phyloP scores from a whole-genome alignment of 345 rosid species.

The Rhodomyrtus tomentosa region DNA sequence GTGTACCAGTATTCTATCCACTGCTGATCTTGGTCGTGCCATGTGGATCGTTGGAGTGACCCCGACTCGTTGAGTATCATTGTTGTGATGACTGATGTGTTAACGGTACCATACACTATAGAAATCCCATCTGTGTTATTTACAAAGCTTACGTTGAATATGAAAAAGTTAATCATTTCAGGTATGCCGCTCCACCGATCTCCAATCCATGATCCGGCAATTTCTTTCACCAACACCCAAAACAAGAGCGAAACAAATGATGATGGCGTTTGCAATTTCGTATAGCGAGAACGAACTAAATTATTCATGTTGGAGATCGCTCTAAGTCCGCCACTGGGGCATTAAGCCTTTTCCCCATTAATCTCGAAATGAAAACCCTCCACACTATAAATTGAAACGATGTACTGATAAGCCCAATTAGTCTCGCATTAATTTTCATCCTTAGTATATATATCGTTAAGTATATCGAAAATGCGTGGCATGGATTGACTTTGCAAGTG shows the following conservation, averaged over 20 bases:
- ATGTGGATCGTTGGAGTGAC: conserved; percentile 15
- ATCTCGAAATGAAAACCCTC: background rate
- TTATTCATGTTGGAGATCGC: background rate
- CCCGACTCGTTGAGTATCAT: conserved; percentile 44
- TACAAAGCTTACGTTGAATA: conserved; percentile 24
- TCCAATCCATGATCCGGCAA: conserved; percentile 58
- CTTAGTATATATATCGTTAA: background rate
- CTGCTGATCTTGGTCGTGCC: conserved; percentile 19
- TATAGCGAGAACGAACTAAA: background rate
- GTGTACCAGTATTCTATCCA: conserved; percentile 34
- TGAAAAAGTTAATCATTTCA: conserved; percentile 20
- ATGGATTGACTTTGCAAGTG: too few relatives aligned
- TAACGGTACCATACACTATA: conserved; percentile 6
- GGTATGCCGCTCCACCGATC: conserved; percentile 56
- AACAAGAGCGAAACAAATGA: too few relatives aligned
- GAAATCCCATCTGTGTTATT: conserved; percentile 20
- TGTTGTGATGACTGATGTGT: conserved; percentile 24
- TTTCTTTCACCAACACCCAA: too few relatives aligned
- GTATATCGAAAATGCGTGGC: background rate
- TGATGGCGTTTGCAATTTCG: too few relatives aligned
- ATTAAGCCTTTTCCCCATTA: background rate
- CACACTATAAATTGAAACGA: background rate
- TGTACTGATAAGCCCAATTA: background rate
- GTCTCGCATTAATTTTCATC: background rate
- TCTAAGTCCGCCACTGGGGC: background rate